These are phyloP conservation scores for Tuber calosporum DNA, from an alignment of 495 filamentous ascomycete species.

Conservation along the genomic window DNA sequence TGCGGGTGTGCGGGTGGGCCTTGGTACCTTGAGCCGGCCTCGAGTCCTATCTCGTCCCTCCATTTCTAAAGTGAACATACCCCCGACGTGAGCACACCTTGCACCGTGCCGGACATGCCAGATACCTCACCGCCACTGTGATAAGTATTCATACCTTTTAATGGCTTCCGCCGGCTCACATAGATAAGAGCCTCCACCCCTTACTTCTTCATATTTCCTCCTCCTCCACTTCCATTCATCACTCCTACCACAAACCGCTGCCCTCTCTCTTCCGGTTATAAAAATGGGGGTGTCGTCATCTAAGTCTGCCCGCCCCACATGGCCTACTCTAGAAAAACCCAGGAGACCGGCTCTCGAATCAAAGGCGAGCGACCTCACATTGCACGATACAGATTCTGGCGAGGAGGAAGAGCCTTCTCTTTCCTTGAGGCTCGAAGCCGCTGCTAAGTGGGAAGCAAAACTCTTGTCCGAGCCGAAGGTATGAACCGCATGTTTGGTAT, in stretches of 20 bases:
- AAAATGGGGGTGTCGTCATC: slow-evolving; percentile 32
- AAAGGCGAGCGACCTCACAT: slow-evolving; percentile 23
- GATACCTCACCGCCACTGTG: not conserved
- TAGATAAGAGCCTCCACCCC: slow-evolving; percentile 5
- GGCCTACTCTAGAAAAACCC: slow-evolving; percentile 20
- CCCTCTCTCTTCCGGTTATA: not conserved
- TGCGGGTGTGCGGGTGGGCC: not conserved
- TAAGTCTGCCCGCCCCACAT: slow-evolving; percentile 23
- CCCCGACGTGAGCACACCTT: slow-evolving; percentile 19
- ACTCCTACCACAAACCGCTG: not conserved
- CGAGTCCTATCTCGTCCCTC: slow-evolving; percentile 7
- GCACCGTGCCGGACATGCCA: not conserved
- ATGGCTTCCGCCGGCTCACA: not conserved
- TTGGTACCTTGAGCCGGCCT: not conserved
- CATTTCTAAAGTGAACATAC: slow-evolving; percentile 23
- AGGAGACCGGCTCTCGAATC: slow-evolving; percentile 12
- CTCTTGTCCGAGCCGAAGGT: slow-evolving; percentile 37
- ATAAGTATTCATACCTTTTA: not conserved
- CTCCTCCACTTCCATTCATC: not conserved
- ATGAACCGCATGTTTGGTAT: not conserved
- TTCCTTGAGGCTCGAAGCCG: slow-evolving; percentile 18
- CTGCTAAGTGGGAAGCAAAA: slow-evolving; percentile 31
- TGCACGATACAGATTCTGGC: slow-evolving; percentile 12
- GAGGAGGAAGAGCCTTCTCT: slow-evolving; percentile 17
- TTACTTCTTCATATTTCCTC: not conserved